Evolutionary conservation across 495 filamentous ascomycete genomes (phyloP).

Genomic region (Polyplosphaeria fusca): DNA sequence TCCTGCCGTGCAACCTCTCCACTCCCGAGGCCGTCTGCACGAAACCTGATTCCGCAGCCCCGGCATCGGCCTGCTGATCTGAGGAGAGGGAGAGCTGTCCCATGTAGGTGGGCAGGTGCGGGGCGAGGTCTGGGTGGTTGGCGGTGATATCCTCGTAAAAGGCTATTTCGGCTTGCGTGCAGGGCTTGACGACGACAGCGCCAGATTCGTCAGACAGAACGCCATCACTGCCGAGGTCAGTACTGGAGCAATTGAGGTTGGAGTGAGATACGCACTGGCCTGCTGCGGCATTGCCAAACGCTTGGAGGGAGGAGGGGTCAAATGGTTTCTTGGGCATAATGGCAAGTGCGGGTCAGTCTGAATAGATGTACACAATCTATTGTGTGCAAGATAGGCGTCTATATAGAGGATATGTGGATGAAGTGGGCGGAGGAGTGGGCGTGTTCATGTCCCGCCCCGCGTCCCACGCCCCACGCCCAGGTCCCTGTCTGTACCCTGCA

Average conservation of each 20-base stretch:
- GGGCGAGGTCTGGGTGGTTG: conserved; percentile 66
- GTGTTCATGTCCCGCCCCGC: too few relatives aligned
- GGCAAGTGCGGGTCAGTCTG: too few relatives aligned
- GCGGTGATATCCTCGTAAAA: conserved; percentile 80
- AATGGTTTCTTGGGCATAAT: conserved; percentile 23
- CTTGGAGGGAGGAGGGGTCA: conserved; percentile 50
- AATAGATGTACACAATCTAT: too few relatives aligned
- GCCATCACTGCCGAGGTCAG: conserved; percentile 65
- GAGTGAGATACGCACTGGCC: conserved; percentile 73
- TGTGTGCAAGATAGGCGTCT: too few relatives aligned
- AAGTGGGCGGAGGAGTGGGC: too few relatives aligned
- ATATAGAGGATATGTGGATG: too few relatives aligned
- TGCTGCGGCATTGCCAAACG: conserved; percentile 79
- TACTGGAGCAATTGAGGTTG: background rate
- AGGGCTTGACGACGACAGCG: conserved; percentile 90
- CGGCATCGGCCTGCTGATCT: conserved; percentile 11
- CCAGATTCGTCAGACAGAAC: conserved; percentile 83
- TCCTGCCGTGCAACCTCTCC: conserved; percentile 38
- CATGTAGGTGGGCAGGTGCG: conserved; percentile 79
- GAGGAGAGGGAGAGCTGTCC: conserved; percentile 63
- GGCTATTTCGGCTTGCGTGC: conserved; percentile 76
- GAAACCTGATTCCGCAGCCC: conserved; percentile 16
- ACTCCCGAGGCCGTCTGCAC: conserved; percentile 48
- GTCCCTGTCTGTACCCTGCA: too few relatives aligned
- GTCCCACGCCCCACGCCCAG: too few relatives aligned